Evolutionary conservation across 371 early-diverging fungal species (phyloP), one percentile per base, ranked within the genome.

Genomic region (Umbelopsis sp.): DNA sequence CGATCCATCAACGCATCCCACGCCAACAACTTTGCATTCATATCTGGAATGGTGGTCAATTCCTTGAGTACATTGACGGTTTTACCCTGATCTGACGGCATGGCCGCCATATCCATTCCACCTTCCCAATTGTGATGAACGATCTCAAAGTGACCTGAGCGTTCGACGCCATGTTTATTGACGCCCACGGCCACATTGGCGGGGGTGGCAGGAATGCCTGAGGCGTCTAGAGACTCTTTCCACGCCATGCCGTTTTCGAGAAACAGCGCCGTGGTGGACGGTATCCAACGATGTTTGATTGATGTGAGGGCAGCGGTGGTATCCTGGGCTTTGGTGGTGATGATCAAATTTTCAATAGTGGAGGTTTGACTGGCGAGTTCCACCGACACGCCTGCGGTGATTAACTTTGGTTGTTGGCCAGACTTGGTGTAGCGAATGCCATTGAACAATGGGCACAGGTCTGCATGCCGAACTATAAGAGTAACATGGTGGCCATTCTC

Each of bases 191-290:
- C 78, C 6, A 89, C 67, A 5, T 75, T 65, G 53, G 87, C 84
- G 7, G 76, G 35, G 4, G 75, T 71, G n/a, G 48, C 48, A 48
- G 48, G 35, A 57, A 57, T 24, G 9, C 57, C 57, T 35, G 57
- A 57, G 8, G 16, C 18, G 35, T 16, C 35, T 18, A 57, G 35
- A 35, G 62, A 45, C 44, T 67, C 50, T 44, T 72, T 48, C 74
- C 82, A 85, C 22, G 81, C 38, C 88, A 89, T 85, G 8, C 91
- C 91, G 63, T 90, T 90, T 66, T 88, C 88, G 51, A 90, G 50
- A 63, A 90, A 69, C 9, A 88, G 66, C 3, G 89, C 76, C 0
- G 81, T 77, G 9, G 83, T 84, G 11, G 74, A 53, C 6, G 74
- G 16, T n/a, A 68, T 69, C n/a, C 89, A 64, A 2, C 83, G 74